Evolutionary conservation across 441 rosid species (phyloP).

Genomic region (Pelargonium australe): DNA sequence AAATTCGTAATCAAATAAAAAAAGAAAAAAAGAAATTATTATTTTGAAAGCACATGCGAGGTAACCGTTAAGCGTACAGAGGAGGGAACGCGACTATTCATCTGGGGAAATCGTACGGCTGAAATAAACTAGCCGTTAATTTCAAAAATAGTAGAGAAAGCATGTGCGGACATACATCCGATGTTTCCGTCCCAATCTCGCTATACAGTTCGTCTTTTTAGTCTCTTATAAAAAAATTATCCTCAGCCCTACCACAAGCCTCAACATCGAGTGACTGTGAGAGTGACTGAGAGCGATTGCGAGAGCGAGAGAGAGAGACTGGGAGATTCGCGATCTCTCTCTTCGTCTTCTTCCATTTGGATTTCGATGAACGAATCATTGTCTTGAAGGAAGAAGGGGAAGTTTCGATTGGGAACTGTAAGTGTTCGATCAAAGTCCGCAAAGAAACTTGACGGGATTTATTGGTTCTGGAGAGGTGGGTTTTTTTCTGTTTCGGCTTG

Average conservation of each 20-base stretch:
- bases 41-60: conserved; percentile 1
- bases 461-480: neutral
- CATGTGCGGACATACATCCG: conserved; percentile 7
- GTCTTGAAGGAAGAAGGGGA: neutral
- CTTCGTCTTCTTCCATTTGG: neutral
- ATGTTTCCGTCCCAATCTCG: conserved; percentile 3
- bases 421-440: conserved; percentile 5
- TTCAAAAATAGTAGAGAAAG: conserved; percentile 1
- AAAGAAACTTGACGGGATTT: neutral
- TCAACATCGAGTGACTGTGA: neutral
- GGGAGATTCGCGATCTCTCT: conserved; percentile 3
- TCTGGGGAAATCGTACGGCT: neutral
- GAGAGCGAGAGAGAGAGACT: neutral
- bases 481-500: neutral
- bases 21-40: neutral
- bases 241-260: neutral
- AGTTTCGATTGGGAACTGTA: neutral
- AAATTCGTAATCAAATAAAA: neutral
- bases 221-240: neutral
- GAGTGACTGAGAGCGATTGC: neutral
- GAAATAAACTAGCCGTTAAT: neutral
- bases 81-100: neutral
- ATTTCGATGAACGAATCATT: neutral
- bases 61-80: conserved; percentile 4
- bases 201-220: conserved; percentile 4